These are phyloP conservation scores for Lipomyces mesembrius DNA, from an alignment of 805 yeast genomes.

Conservation along the genomic window DNA sequence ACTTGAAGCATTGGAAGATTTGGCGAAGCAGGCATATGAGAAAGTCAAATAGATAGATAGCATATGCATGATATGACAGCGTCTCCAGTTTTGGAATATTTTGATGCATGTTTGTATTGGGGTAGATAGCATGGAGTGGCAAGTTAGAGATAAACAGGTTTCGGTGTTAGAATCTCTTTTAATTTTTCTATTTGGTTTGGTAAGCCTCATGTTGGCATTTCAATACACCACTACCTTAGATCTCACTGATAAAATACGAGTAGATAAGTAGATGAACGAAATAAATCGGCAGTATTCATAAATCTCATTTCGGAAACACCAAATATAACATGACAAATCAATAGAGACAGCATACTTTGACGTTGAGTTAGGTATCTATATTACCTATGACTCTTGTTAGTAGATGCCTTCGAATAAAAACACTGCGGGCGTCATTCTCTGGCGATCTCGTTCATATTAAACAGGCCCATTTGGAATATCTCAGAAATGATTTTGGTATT, in stretches of 20 bases:
- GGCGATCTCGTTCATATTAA: neutral
- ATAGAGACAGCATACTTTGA: neutral
- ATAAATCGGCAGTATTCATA: no score
- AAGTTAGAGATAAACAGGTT: no score
- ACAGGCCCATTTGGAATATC: neutral
- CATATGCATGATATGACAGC: neutral
- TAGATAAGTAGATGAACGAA: no score
- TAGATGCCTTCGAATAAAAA: neutral
- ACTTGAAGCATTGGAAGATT: slow-evolving; percentile 68
- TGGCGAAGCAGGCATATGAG: slow-evolving; percentile 59
- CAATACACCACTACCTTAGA: no score
- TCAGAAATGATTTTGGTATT: slow-evolving; percentile 22
- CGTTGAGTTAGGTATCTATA: neutral
- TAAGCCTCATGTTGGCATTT: no score
- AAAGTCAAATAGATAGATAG: neutral
- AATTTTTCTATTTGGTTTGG: no score
- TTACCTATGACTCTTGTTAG: neutral
- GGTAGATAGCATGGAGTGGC: neutral
- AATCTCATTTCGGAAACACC: no score
- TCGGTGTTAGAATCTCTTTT: no score
- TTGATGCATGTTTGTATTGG: no score
- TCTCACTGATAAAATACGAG: no score
- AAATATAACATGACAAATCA: neutral
- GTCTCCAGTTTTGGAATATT: no score
- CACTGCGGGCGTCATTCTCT: neutral